Conservation (phyloP, 1,284 basidiomycete genomes). For the Ceratobasidium sp. region DNA sequence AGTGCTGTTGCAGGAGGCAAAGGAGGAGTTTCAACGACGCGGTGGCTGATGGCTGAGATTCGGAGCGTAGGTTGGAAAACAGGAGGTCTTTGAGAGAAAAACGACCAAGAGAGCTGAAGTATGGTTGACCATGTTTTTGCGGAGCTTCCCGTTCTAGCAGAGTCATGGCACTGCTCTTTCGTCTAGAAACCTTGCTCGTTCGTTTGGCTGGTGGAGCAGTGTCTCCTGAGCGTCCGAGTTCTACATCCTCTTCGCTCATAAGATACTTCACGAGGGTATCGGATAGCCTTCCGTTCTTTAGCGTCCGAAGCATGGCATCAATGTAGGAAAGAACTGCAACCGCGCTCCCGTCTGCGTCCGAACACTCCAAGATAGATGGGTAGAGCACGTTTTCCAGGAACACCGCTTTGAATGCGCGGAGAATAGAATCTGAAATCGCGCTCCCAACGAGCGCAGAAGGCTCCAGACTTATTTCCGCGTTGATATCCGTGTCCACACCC, state of each 20-base stretch:
- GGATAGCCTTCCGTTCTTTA: constrained; percentile 75
- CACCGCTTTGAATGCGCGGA: constrained; percentile 84
- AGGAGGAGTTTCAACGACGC: constrained; percentile 83
- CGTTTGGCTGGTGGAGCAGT: constrained; percentile 46
- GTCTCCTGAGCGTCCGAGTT: constrained; percentile 50
- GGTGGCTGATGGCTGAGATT: constrained; percentile 69
- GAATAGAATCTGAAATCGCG: constrained; percentile 81
- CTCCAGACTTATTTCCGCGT: constrained; percentile 55
- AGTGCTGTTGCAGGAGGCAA: constrained; percentile 76
- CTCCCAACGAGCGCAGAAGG: constrained; percentile 72
- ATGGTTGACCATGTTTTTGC: constrained; percentile 67
- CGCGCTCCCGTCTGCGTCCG: constrained; percentile 90
- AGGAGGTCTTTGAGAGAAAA: constrained; percentile 92
- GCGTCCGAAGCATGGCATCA: constrained; percentile 83
- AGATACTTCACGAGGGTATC: constrained; percentile 81
- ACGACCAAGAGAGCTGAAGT: constrained; percentile 85
- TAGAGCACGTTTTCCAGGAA: constrained; percentile 95
- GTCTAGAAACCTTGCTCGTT: constrained; percentile 61
- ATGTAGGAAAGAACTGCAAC: constrained; percentile 98
- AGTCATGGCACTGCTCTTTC: constrained; percentile 86
- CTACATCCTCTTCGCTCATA: constrained; percentile 78
- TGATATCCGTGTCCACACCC: constrained; percentile 52
- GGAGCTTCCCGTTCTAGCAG: constrained; percentile 85
- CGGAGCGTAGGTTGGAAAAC: constrained; percentile 77
- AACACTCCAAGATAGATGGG: constrained; percentile 93